A percentile compares a stretch with the other conserved stretches of the same genome.
Evolutionary conservation across 2,329 filamentous ascomycete genomes (phyloP).

Genomic region (Paramyrothecium sp.): DNA sequence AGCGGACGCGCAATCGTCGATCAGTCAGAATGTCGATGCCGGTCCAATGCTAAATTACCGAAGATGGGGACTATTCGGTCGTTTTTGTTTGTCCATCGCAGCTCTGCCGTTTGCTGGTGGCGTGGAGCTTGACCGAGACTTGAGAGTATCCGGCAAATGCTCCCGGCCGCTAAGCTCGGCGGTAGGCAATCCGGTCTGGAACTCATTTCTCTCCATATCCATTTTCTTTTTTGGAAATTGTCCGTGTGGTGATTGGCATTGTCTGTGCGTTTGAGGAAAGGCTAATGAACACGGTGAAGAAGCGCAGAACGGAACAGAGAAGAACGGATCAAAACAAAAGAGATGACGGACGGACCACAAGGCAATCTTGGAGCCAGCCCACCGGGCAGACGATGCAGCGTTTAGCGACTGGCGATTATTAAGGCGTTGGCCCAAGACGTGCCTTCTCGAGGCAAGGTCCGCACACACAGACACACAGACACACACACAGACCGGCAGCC

Average conservation of each 20-base stretch:
- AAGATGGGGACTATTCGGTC: too few relatives aligned
- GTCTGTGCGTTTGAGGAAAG: neutral
- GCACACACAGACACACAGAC: neutral
- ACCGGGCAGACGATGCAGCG: too few relatives aligned
- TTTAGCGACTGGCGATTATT: neutral
- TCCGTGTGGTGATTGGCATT: neutral
- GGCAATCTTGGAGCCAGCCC: too few relatives aligned
- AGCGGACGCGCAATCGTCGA: too few relatives aligned
- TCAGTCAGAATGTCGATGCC: too few relatives aligned
- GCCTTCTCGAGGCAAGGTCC: neutral
- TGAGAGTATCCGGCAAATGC: too few relatives aligned
- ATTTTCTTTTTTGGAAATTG: neutral
- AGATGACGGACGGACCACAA: too few relatives aligned
- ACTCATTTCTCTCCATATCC: neutral
- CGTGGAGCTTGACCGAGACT: too few relatives aligned
- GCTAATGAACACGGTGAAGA: neutral
- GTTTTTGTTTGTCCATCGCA: too few relatives aligned
- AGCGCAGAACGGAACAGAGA: neutral
- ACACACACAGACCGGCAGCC: neutral
- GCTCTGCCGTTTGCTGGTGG: too few relatives aligned
- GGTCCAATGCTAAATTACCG: too few relatives aligned
- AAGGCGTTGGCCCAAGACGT: too few relatives aligned
- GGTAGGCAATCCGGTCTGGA: neutral
- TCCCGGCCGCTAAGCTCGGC: neutral
- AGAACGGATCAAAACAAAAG: neutral